Conservation (phyloP, 768 basidiomycete genomes). For the Leccinum fibrillosum region DNA sequence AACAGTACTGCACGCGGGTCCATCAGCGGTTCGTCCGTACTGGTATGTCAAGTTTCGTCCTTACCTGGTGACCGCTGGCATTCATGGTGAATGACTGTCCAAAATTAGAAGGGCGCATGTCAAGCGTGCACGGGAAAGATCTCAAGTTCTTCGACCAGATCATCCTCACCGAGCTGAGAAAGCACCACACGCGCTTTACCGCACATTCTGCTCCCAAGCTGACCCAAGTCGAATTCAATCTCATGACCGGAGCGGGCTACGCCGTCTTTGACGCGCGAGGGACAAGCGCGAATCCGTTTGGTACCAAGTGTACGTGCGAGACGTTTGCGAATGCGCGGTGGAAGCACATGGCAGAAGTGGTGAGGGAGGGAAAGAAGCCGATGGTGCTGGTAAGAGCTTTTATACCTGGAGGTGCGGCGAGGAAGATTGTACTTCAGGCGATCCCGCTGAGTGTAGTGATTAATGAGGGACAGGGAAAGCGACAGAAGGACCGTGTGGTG, state of each 20-base stretch:
- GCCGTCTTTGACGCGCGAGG: slow-evolving; percentile 22
- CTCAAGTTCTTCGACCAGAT: slow-evolving; percentile 26
- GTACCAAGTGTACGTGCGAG: slow-evolving; percentile 25
- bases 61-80: neutral
- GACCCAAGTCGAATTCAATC: slow-evolving; percentile 26
- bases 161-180: slow-evolving; percentile 25
- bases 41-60: slow-evolving; percentile 7
- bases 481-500: neutral
- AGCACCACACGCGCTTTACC: slow-evolving; percentile 12
- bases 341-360: slow-evolving; percentile 20
- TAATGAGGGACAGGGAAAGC: neutral
- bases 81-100: neutral
- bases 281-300: slow-evolving; percentile 21
- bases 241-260: slow-evolving; percentile 10
- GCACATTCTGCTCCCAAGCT: slow-evolving; percentile 13
- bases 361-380: slow-evolving; percentile 9
- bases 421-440: slow-evolving; percentile 26
- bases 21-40: slow-evolving; percentile 18
- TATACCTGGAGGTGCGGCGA: slow-evolving; percentile 25
- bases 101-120: slow-evolving; percentile 22
- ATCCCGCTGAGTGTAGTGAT: slow-evolving; percentile 22
- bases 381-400: slow-evolving; percentile 27
- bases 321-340: slow-evolving; percentile 20
- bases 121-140: slow-evolving; percentile 22
- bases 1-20: slow-evolving; percentile 22